phyloP scores from a whole-genome alignment of 2,329 filamentous ascomycete genomes.

The Orbilia ellipsospora region DNA sequence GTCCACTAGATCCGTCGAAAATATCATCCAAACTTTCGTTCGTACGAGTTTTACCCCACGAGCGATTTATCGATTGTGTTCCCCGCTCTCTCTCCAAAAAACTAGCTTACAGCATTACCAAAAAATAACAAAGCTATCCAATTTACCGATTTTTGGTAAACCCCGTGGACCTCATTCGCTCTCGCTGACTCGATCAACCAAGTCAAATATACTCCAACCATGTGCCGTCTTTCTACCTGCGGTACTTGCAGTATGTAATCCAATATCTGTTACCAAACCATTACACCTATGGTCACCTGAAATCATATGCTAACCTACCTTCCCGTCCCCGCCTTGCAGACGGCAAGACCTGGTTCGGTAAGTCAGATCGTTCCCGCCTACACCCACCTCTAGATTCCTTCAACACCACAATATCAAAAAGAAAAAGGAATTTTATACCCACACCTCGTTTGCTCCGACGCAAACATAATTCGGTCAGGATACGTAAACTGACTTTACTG shows the following conservation, averaged over 20 bases:
- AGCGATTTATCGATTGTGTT: neutral
- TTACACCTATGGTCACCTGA: constrained; percentile 25
- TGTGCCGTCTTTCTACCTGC: constrained; percentile 43
- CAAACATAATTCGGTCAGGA: neutral
- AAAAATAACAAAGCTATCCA: too few species aligned
- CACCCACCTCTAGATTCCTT: neutral
- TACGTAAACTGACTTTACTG: neutral
- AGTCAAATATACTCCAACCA: neutral
- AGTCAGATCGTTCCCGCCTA: neutral
- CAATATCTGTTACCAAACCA: constrained; percentile 6
- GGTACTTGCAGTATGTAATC: constrained; percentile 39
- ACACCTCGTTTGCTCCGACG: neutral
- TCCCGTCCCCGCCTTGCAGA: constrained; percentile 40
- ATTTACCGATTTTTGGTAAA: too few species aligned
- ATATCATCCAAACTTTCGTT: neutral
- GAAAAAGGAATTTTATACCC: too few species aligned
- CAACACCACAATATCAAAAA: too few species aligned
- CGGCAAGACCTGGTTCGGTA: constrained; percentile 54
- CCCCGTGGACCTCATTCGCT: neutral
- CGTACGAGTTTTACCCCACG: neutral
- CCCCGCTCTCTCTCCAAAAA: neutral
- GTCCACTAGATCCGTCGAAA: neutral
- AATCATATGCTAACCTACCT: constrained; percentile 3
- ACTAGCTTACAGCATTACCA: neutral
- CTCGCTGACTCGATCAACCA: neutral